These are phyloP conservation scores for Bipolaris sorokiniana DNA, from an alignment of 2,329 filamentous ascomycete genomes.

Conservation along the genomic window DNA sequence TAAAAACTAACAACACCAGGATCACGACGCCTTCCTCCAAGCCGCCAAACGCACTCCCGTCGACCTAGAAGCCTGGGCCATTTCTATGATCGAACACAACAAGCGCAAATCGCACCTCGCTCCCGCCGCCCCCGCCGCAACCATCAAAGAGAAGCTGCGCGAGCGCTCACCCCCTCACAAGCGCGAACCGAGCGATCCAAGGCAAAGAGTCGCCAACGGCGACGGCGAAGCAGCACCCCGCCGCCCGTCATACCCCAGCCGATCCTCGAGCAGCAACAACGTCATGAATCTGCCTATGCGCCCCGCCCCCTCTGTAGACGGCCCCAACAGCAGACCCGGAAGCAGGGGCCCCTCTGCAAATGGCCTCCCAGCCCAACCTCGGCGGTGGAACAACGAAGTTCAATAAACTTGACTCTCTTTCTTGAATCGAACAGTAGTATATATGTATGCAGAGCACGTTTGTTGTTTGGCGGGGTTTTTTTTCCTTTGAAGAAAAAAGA, in stretches of 20 bases:
- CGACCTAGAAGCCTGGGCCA: conserved; percentile 90
- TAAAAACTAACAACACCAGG: conserved; percentile 59
- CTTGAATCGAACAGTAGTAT: too few relatives aligned
- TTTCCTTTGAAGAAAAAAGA: too few relatives aligned
- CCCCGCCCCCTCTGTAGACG: conserved; percentile 48
- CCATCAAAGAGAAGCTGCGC: conserved; percentile 49
- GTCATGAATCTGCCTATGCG: conserved; percentile 55
- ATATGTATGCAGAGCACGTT: too few relatives aligned
- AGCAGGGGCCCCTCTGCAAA: conserved; percentile 28
- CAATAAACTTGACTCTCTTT: conserved; percentile 21
- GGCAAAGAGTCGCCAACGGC: conserved; percentile 34
- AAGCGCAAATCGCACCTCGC: conserved; percentile 94
- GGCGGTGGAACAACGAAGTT: conserved; percentile 44
- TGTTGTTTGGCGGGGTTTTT: too few relatives aligned
- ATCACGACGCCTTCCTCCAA: conserved; percentile 91
- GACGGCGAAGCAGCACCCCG: conserved; percentile 37
- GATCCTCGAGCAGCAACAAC: conserved; percentile 53
- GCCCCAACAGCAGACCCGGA: conserved; percentile 33
- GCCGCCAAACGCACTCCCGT: conserved; percentile 96
- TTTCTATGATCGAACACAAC: conserved; percentile 90
- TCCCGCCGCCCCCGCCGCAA: conserved; percentile 75
- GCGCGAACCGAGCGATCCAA: conserved; percentile 30
- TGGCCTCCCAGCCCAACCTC: conserved; percentile 19
- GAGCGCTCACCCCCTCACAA: conserved; percentile 40
- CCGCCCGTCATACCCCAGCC: conserved; percentile 50